Evolutionary conservation across 257 asterid species (phyloP).

Genomic region (Fraxinus americana): DNA sequence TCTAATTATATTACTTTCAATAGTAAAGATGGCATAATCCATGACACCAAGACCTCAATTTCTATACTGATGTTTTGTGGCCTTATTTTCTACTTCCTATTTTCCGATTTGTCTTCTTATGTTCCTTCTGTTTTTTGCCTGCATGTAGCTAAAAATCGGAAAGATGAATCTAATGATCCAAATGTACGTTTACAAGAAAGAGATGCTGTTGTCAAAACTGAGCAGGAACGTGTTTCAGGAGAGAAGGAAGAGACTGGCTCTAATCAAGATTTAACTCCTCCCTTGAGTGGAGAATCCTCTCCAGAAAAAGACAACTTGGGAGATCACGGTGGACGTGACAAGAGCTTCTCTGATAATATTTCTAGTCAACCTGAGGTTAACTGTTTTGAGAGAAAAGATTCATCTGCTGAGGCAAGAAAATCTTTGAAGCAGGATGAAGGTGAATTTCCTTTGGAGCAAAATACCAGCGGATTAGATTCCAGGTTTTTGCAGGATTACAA

Average conservation of each 20-base stretch:
- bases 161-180: conserved; percentile 26
- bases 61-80: conserved; percentile 3
- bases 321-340: conserved; percentile 19
- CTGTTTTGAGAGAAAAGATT: conserved; percentile 30
- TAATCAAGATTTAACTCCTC: conserved; percentile 31
- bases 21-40: neutral
- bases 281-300: conserved; percentile 32
- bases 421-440: conserved; percentile 20
- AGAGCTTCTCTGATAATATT: conserved; percentile 31
- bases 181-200: conserved; percentile 30
- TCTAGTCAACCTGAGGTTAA: conserved; percentile 38
- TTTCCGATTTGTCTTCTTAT: neutral
- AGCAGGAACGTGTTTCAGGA: conserved; percentile 24
- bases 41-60: neutral
- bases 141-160: conserved; percentile 61
- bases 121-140: conserved; percentile 23
- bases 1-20: neutral
- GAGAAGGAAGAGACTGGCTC: conserved; percentile 39
- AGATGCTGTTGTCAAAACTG: conserved; percentile 27
- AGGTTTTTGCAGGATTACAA: conserved; percentile 22
- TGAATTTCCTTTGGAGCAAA: conserved; percentile 23
- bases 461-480: conserved; percentile 19
- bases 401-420: conserved; percentile 21
- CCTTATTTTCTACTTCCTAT: neutral
- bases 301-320: conserved; percentile 23